Evolutionary conservation across 139 green algal genomes (phyloP).

Genomic region (Chlamydomonas schloesseri): DNA sequence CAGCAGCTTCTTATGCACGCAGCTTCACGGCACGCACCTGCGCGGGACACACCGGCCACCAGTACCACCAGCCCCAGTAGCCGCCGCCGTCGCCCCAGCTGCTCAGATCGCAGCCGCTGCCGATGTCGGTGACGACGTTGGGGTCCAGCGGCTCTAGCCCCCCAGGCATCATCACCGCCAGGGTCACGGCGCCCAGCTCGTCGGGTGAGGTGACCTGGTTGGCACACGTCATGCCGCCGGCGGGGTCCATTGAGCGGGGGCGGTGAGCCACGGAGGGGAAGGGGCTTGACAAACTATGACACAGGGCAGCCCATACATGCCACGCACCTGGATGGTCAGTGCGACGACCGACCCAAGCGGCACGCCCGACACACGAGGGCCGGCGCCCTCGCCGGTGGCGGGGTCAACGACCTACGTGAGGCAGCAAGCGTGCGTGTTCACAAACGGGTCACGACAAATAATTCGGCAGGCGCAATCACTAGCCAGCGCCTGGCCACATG

Average conservation of each 20-base stretch:
- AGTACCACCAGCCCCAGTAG: constrained; percentile 26
- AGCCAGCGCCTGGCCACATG: no score
- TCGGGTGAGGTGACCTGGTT: constrained; percentile 76
- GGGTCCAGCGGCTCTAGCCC: constrained; percentile 80
- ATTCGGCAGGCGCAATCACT: no score
- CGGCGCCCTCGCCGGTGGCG: constrained; percentile 30
- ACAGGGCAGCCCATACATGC: no score
- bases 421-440: no score
- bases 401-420: constrained; percentile 17
- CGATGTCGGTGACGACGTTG: constrained; percentile 25
- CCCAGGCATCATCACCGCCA: constrained; percentile 66
- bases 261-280: no score
- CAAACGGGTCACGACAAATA: no score
- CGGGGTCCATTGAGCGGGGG: no score
- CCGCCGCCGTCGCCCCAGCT: background rate
- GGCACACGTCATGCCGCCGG: no score
- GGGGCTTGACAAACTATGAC: no score
- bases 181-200: constrained; percentile 59
- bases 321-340: constrained; percentile 24
- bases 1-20: no score
- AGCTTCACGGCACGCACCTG: background rate
- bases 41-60: constrained; percentile 40
- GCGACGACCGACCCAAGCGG: constrained; percentile 59
- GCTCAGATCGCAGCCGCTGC: background rate
- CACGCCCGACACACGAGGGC: constrained; percentile 46